phyloP scores from a whole-genome alignment of 352 stramenopile genomes.

The Pythium sukuiense region DNA sequence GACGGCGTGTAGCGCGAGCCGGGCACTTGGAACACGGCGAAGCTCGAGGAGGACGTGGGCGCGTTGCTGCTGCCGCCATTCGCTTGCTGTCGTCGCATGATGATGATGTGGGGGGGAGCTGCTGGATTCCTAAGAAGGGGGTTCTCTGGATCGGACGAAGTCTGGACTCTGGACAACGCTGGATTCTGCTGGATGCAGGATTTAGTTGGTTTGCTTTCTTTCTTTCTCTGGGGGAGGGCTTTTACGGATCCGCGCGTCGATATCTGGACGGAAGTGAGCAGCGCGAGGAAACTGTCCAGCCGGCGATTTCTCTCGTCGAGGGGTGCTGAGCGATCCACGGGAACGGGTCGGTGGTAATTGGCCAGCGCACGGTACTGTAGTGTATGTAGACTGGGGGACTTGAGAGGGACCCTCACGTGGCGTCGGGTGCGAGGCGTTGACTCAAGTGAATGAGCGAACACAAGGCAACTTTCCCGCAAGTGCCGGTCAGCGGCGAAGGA shows the following conservation, averaged over 20 bases:
- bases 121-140: conserved; percentile 1
- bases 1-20: conserved; percentile 30
- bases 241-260: conserved; percentile 5
- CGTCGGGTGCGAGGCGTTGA: not conserved
- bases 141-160: not conserved
- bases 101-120: not conserved
- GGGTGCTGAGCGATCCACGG: not conserved
- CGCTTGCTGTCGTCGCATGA: conserved; percentile 26
- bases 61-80: conserved; percentile 1
- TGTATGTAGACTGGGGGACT: not conserved
- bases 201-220: not conserved
- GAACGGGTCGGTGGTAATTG: not conserved
- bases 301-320: not conserved
- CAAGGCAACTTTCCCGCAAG: conserved; percentile 3
- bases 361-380: not conserved
- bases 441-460: conserved; percentile 5
- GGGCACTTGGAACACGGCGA: conserved; percentile 72
- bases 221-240: not conserved
- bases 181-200: conserved; percentile 10
- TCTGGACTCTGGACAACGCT: conserved; percentile 11
- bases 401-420: conserved; percentile 1
- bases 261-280: conserved; percentile 7
- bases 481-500: not conserved
- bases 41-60: conserved; percentile 32
- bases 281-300: not conserved